Evolutionary conservation across 2,329 filamentous ascomycete species (phyloP).

Genomic region (Rhytidhysteron rufulum): DNA sequence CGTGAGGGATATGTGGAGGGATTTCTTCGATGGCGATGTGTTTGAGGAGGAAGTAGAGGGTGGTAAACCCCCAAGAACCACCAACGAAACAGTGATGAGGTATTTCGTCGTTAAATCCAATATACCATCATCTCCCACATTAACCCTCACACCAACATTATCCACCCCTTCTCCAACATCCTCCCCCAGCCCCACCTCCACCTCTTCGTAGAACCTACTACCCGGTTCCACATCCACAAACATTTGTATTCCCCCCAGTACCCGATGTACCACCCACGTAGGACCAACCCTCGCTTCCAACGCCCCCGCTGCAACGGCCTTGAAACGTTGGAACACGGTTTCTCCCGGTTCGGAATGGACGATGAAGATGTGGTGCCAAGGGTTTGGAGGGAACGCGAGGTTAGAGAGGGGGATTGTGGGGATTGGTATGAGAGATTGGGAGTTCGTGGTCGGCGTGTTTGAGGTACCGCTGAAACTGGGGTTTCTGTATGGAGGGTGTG

Average conservation of each 20-base stretch:
- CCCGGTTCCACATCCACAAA: no score
- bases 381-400: background rate
- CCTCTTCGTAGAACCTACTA: no score
- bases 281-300: background rate
- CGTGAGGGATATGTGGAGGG: no score
- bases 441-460: background rate
- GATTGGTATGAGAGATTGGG: background rate
- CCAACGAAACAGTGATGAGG: background rate
- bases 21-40: no score
- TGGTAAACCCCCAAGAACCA: no score
- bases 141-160: no score
- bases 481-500: no score
- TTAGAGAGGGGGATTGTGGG: background rate
- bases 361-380: background rate
- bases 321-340: background rate
- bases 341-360: background rate
- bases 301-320: background rate
- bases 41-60: no score
- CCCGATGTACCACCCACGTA: background rate
- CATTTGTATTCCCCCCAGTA: background rate
- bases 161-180: no score
- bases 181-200: no score
- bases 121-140: no score
- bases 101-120: background rate
- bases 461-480: no score